Evolutionary conservation across 2,329 filamentous ascomycete genomes (phyloP).

Genomic region (Fusarium nisikadoi): DNA sequence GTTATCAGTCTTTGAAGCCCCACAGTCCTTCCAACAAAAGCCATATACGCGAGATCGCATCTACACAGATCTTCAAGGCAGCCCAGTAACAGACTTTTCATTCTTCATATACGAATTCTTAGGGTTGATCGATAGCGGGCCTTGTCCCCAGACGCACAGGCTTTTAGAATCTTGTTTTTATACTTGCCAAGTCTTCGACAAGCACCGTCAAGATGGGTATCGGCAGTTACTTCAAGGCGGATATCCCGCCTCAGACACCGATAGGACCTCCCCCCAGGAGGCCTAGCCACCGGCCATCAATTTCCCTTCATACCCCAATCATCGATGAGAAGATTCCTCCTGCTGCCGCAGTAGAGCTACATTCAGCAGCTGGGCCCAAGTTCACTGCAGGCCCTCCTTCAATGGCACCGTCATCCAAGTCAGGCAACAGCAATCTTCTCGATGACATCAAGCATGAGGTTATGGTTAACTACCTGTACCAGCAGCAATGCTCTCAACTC

Average conservation of each 20-base stretch:
- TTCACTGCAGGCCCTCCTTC: slow-evolving; percentile 65
- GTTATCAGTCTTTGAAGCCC: slow-evolving; percentile 10
- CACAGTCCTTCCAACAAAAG: slow-evolving; percentile 17
- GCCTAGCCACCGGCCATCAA: slow-evolving; percentile 31
- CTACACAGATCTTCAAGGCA: neutral
- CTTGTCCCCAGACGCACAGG: neutral
- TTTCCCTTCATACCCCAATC: slow-evolving; percentile 34
- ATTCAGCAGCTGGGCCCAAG: slow-evolving; percentile 57
- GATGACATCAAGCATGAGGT: slow-evolving; percentile 84
- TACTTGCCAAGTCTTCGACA: neutral
- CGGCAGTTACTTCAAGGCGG: slow-evolving; percentile 70
- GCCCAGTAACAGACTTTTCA: neutral
- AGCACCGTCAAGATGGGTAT: slow-evolving; percentile 64
- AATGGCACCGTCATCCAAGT: slow-evolving; percentile 58
- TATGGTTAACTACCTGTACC: slow-evolving; percentile 85
- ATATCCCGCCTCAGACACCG: slow-evolving; percentile 26
- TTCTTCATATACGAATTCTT: neutral
- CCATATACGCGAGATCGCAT: neutral
- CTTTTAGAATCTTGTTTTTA: neutral
- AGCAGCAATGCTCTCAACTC: slow-evolving; percentile 78
- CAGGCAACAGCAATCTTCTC: slow-evolving; percentile 62
- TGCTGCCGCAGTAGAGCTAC: slow-evolving; percentile 57
- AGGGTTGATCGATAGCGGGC: neutral
- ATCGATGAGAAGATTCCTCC: slow-evolving; percentile 53
- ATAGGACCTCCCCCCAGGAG: slow-evolving; percentile 29